Evolutionary conservation across 2,329 filamentous ascomycete genomes (phyloP), one percentile per base, ranked within the genome.

Genomic region (Calonectria pseudoreteaudii): DNA sequence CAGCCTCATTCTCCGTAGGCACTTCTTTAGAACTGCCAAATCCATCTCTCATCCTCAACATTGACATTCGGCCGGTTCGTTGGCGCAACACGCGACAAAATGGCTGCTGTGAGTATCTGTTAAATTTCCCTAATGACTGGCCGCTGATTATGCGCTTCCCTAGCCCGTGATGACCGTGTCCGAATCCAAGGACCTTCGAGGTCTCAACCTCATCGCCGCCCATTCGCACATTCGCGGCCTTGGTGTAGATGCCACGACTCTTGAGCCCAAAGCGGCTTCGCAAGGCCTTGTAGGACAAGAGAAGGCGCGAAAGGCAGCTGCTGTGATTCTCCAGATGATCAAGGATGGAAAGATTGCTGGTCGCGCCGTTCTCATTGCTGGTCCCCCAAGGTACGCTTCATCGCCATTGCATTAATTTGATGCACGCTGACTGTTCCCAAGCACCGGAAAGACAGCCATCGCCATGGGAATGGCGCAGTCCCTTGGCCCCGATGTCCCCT

Each of bases 381-480:
- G 97, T 0, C 97, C 97, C 74, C 97, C 97, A 5, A 96, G 92
- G 92, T 92, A 86, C 73, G 84, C 23, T 73, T 64, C 28, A 47
- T 65, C 64, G 13, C 34, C 41, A 52, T 56, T 36, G 30, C 44
- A 34, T 18, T 41, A 23, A 18, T 20, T 60, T 52, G 49, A 44
- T 69, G 67, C 67, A 71, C 72, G 62, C 76, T 82, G 58, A 82
- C 74, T 30, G 14, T 16, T 16, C 13, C 68, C 10, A 71, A 96
- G 97, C 86, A 99, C 97, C 68, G 97, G 97, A 82, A 99, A 99
- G 88, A 99, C 97, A 0, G 97, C 97, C 62, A 98, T 99, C 80
- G 97, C 97, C 66, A 98, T 98, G 94, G 97, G 96, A 64, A 98
- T 99, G 96, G 94, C 97, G 47, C 97, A 99, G 85, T 98, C 96